These are phyloP conservation scores for Avena atlantica DNA, from an alignment of 176 grass and related monocot genomes.

Conservation along the genomic window DNA sequence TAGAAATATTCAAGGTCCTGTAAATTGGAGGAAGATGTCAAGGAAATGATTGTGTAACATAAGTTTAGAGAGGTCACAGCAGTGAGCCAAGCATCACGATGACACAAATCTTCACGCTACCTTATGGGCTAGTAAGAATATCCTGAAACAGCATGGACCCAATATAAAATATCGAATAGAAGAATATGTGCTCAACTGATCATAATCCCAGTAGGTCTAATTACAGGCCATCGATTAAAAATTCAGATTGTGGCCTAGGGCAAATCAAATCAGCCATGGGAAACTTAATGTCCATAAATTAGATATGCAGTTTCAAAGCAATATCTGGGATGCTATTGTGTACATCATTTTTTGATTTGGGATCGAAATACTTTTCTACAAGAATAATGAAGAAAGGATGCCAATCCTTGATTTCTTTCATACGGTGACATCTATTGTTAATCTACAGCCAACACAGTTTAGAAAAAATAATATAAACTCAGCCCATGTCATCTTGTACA, in stretches of 20 bases:
- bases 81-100: conserved; percentile 7
- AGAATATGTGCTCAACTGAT: not conserved
- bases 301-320: not conserved
- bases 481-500: not conserved
- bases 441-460: not conserved
- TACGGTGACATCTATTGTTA: not conserved
- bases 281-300: conserved; percentile 3
- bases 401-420: not conserved
- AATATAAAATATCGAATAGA: not conserved
- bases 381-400: not conserved
- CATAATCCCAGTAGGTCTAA: conserved; percentile 1
- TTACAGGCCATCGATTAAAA: not conserved
- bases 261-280: not conserved
- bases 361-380: not conserved
- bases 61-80: conserved; percentile 12
- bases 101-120: not conserved
- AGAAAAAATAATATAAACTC: not conserved
- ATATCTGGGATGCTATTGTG: not conserved
- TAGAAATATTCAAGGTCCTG: conserved; percentile 76
- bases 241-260: not conserved
- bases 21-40: conserved; percentile 45
- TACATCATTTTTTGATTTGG: not conserved
- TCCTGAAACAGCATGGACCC: not conserved
- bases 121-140: not conserved
- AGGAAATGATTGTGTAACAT: conserved; percentile 30